Evolutionary conservation across 768 basidiomycete genomes (phyloP).

Genomic region (Pulveroboletus sp.): DNA sequence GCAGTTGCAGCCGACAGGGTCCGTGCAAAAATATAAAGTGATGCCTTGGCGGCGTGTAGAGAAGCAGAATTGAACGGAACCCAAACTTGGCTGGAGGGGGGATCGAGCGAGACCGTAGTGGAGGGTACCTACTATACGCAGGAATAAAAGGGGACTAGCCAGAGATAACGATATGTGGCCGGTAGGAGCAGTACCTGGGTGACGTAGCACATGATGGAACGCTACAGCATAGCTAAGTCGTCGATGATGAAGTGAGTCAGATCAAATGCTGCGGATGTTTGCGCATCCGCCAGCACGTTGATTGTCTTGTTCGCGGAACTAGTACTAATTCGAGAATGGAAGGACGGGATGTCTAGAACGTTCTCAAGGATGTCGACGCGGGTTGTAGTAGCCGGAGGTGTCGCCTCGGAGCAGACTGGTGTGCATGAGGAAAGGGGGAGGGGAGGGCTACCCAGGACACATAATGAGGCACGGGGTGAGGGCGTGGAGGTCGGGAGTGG

Average conservation of each 20-base stretch:
- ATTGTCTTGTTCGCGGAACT: constrained; percentile 5
- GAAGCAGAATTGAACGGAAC: background rate
- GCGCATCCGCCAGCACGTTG: background rate
- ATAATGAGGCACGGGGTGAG: constrained; percentile 14
- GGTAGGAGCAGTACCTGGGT: background rate
- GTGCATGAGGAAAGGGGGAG: constrained; percentile 6
- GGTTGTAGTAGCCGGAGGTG: background rate
- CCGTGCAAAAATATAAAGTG: too few species aligned
- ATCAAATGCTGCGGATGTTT: background rate
- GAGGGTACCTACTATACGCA: too few species aligned
- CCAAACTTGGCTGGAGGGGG: too few species aligned
- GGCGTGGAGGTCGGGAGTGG: constrained; percentile 13
- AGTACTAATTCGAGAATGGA: constrained; percentile 1
- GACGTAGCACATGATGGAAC: background rate
- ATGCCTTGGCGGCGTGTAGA: background rate
- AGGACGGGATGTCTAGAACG: background rate
- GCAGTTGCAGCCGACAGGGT: too few species aligned
- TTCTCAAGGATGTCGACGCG: background rate
- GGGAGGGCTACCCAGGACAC: background rate
- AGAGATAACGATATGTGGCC: background rate
- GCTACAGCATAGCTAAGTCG: too few species aligned
- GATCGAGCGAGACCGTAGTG: too few species aligned
- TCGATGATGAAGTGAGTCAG: background rate
- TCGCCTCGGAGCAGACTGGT: constrained; percentile 1
- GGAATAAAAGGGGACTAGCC: too few species aligned